Evolutionary conservation across 495 filamentous ascomycete species (phyloP).

Genomic region (Penicillium maclennaniae): DNA sequence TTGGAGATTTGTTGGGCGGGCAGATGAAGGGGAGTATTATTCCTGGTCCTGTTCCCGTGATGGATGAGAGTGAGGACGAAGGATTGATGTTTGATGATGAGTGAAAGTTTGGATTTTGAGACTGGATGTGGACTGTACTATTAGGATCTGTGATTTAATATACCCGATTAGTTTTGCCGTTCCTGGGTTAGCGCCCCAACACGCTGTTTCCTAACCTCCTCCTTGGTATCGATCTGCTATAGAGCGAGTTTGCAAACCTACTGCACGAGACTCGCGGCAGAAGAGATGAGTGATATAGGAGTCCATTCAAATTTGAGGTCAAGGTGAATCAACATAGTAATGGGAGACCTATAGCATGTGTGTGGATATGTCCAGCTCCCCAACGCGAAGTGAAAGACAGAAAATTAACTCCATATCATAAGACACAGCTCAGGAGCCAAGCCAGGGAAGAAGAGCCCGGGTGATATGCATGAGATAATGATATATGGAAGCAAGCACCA

Average conservation of each 20-base stretch:
- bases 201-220: conserved; percentile 11
- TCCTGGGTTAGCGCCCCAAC: conserved; percentile 14
- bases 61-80: conserved; percentile 49
- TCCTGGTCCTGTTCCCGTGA: conserved; percentile 18
- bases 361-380: no score
- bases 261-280: no score
- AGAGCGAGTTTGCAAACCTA: no score
- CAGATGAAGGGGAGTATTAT: conserved; percentile 13
- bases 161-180: conserved; percentile 15
- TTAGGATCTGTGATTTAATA: conserved; percentile 20
- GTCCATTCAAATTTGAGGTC: no score
- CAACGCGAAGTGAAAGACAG: no score
- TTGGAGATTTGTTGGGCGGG: conserved; percentile 36
- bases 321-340: no score
- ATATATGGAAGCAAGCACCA: conserved; percentile 7
- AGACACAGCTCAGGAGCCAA: no score
- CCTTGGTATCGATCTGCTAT: no score
- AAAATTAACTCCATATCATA: no score
- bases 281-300: no score
- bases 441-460: no score
- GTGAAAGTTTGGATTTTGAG: conserved; percentile 15
- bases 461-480: conserved; percentile 7
- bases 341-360: no score
- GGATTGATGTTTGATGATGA: conserved; percentile 40
- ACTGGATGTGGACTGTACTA: background rate